Evolutionary conservation across 2,329 filamentous ascomycete species (phyloP).

Genomic region (Colletotrichum kahawae): DNA sequence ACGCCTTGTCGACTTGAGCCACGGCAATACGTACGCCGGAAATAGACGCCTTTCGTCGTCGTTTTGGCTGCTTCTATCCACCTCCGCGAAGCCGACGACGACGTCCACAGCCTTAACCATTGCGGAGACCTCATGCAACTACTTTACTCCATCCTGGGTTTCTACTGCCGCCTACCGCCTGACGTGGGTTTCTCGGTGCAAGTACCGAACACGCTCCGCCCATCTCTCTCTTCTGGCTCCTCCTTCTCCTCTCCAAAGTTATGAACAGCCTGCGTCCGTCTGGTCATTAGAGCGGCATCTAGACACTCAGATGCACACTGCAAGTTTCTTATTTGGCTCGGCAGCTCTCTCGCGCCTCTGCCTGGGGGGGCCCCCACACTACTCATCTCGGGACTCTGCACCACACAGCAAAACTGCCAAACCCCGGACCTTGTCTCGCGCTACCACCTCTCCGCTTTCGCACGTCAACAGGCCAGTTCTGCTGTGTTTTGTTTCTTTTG

Average conservation of each 20-base stretch:
- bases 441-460: slow-evolving; percentile 15
- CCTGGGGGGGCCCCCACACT: slow-evolving; percentile 2
- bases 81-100: neutral
- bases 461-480: slow-evolving; percentile 7
- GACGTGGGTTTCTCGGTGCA: neutral
- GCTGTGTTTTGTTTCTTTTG: slow-evolving; percentile 14
- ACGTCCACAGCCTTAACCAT: neutral
- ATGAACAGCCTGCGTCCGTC: neutral
- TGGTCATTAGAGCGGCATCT: neutral
- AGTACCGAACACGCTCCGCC: neutral
- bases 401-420: neutral
- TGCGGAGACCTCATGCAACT: slow-evolving; percentile 12
- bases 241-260: neutral
- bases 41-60: slow-evolving; percentile 3
- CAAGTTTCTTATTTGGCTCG: neutral
- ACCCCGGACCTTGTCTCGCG: slow-evolving; percentile 19
- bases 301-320: neutral
- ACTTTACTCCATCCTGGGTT: neutral
- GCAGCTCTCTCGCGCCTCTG: neutral
- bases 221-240: neutral
- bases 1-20: neutral
- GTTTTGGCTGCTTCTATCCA: neutral
- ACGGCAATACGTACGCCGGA: neutral
- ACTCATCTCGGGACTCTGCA: slow-evolving; percentile 18
- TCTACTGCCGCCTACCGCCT: neutral